Evolutionary conservation across 164 flowering plant genomes (phyloP), one percentile per base, ranked within the genome.

Genomic region (Hamamelis virginiana): DNA sequence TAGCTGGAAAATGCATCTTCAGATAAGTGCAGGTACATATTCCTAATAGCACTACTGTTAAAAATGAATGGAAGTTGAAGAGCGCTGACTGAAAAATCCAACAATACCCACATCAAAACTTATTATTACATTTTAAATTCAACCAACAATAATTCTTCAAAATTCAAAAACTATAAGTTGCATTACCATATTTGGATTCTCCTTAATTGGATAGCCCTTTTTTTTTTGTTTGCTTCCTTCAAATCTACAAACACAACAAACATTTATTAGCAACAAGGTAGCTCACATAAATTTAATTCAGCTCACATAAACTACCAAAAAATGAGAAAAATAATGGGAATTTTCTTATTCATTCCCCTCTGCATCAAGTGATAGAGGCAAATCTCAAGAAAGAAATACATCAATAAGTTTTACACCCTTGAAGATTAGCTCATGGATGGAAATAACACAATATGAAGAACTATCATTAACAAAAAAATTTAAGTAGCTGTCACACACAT

Each of bases 61-160:
- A 74, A 75, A 91, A 91, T 19, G 97, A 91, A 69, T 91, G 91
- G 85, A 91, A 89, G 83, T 89, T 89, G 87, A 91, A 91, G 38
- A 91, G 88, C 4, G 97, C 95, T 19, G 97, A 91, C 97, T 91
- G 87, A 47, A 73, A 60, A 44, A 33, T 19, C 23, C 58, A 52
- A 69, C 33, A 64, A 23, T 15, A 38, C 3, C 22, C 21, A 18
- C 22, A 11, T 47, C 12, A 64, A 53, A 43, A 43, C n/a, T n/a
- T n/a, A 23, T 14, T 1, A 6, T 15, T 19, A 61, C 5, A 2
- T 41, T 33, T 33, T 19, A 41, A 25, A 57, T 25, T 25, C 22
- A 57, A 57, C 21, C 43, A 61, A 41, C 19, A 61, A 11, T 0
- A 43, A 19, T 61, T 61, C 25, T n/a, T 41, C 48, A 61, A 21